Evolutionary conservation across 345 rosid genomes (phyloP).

Genomic region (Sisymbrium irio): DNA sequence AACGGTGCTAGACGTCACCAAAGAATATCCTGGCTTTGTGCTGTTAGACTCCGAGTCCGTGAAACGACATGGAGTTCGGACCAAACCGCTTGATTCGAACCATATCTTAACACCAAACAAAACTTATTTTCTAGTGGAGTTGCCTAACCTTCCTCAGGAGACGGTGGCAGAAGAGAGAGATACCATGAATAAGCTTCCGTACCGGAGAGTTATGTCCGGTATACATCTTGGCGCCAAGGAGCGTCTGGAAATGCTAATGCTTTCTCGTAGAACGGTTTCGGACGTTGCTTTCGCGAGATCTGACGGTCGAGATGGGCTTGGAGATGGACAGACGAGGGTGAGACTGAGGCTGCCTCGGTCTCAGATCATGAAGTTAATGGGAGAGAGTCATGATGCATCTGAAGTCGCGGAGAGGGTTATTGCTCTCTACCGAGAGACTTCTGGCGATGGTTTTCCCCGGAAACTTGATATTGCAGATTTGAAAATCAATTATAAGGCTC

Average conservation of each 20-base stretch:
- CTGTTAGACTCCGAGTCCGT: conserved; percentile 70
- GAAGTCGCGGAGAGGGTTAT: conserved; percentile 61
- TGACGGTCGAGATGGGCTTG: background rate
- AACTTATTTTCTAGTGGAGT: conserved; percentile 65
- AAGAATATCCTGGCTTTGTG: conserved; percentile 65
- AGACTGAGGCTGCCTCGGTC: conserved; percentile 62
- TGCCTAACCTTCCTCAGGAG: too few species aligned
- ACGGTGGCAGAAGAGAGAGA: background rate
- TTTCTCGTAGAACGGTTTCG: conserved; percentile 29
- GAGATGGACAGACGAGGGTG: conserved; percentile 34
- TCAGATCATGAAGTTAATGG: conserved; percentile 55
- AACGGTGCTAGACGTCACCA: conserved; percentile 46
- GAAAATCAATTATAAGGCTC: background rate
- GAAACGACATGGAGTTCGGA: conserved; percentile 57
- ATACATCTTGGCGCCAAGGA: conserved; percentile 76
- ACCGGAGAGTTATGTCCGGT: conserved; percentile 64
- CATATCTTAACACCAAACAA: conserved; percentile 48
- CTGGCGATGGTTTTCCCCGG: too few species aligned
- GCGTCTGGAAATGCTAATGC: conserved; percentile 48
- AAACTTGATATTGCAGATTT: too few species aligned
- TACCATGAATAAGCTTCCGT: conserved; percentile 29
- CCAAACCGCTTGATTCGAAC: conserved; percentile 59
- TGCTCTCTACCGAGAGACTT: conserved; percentile 37
- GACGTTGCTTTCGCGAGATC: conserved; percentile 43
- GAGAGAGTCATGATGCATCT: conserved; percentile 50